phyloP scores from a whole-genome alignment of 108 stramenopile species.

The Fragilariopsis cylindrus region DNA sequence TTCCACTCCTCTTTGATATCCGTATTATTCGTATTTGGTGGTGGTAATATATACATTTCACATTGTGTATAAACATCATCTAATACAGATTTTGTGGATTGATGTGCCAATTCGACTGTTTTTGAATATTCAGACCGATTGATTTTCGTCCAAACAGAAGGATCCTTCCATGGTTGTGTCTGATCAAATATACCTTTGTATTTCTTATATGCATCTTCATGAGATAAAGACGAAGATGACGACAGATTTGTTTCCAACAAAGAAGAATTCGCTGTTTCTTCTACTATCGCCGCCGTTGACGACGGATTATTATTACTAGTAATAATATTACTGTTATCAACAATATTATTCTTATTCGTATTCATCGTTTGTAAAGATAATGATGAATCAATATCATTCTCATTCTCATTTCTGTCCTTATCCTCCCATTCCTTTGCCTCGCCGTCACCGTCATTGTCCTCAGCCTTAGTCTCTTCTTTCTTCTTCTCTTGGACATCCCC shows the following conservation, averaged over 20 bases:
- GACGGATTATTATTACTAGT: too few species aligned
- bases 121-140: neutral
- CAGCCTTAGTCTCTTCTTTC: neutral
- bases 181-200: neutral
- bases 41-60: neutral
- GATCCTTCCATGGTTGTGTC: neutral
- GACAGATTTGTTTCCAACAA: too few species aligned
- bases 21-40: neutral
- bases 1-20: neutral
- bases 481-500: neutral
- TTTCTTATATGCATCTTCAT: too few species aligned
- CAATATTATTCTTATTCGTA: too few species aligned
- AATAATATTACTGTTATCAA: too few species aligned
- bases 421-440: too few species aligned
- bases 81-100: neutral
- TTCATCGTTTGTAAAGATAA: too few species aligned
- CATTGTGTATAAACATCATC: slow-evolving; percentile 1
- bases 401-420: too few species aligned
- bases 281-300: too few species aligned
- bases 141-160: neutral
- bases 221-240: too few species aligned
- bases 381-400: too few species aligned
- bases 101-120: neutral
- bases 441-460: neutral
- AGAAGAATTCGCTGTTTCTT: too few species aligned